phyloP scores from a whole-genome alignment of 1,284 basidiomycete genomes.

The Fomitopsis palustris region DNA sequence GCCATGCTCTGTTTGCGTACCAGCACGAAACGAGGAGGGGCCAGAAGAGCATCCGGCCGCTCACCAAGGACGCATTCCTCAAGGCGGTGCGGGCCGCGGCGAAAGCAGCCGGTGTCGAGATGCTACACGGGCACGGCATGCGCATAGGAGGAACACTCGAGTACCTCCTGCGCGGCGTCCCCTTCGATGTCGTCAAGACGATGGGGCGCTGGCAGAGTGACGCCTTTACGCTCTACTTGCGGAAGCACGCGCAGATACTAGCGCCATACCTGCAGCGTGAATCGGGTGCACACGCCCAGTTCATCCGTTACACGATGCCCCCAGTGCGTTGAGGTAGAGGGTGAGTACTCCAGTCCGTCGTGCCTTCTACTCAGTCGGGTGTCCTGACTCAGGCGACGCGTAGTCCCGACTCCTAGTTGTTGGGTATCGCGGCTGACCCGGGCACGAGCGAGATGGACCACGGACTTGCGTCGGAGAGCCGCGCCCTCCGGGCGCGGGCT shows the following conservation, averaged over 20 bases:
- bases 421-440: neutral
- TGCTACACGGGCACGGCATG: conserved; percentile 8
- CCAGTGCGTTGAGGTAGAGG: neutral
- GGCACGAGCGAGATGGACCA: neutral
- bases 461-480: neutral
- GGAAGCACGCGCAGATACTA: conserved; percentile 5
- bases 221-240: conserved; percentile 23
- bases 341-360: neutral
- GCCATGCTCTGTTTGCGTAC: too few species aligned
- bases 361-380: neutral
- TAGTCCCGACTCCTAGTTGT: neutral
- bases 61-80: neutral
- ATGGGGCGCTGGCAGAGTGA: conserved; percentile 33
- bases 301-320: conserved; percentile 18
- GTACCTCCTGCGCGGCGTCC: conserved; percentile 13
- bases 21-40: too few species aligned
- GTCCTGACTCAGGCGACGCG: neutral
- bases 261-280: conserved; percentile 15
- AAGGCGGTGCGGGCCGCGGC: neutral
- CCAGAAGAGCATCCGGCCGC: too few species aligned
- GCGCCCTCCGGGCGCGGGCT: neutral
- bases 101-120: neutral
- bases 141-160: conserved; percentile 13
- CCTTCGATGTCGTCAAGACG: conserved; percentile 26
- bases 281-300: conserved; percentile 11